These are phyloP conservation scores for Eutypella sp. DNA, from an alignment of 2,329 filamentous ascomycete genomes.

Conservation along the genomic window DNA sequence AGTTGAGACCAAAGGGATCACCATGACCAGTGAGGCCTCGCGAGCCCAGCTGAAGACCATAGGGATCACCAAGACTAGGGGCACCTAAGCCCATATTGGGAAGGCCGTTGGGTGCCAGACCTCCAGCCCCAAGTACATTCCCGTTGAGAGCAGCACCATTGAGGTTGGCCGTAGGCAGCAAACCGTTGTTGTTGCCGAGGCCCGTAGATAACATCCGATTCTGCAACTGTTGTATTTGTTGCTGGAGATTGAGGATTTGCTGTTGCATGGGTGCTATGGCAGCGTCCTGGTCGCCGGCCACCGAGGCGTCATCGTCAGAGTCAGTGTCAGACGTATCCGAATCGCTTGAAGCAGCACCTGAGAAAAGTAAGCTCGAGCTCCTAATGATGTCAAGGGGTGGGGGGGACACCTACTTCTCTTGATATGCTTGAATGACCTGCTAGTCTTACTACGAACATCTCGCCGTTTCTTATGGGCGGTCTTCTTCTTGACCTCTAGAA, in stretches of 20 bases:
- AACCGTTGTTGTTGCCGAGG: not conserved
- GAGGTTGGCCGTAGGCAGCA: not conserved
- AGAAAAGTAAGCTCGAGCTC: too few species aligned
- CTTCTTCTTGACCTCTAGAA: not conserved
- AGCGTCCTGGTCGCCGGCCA: conserved; percentile 11
- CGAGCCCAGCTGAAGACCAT: too few species aligned
- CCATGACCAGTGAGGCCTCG: conserved; percentile 1
- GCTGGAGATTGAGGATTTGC: conserved; percentile 19
- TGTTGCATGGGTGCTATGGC: conserved; percentile 11
- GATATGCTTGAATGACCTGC: conserved; percentile 8
- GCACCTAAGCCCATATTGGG: conserved; percentile 1
- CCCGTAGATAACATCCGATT: conserved; percentile 8
- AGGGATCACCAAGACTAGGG: not conserved
- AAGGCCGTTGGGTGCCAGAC: not conserved
- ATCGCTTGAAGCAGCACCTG: conserved; percentile 12
- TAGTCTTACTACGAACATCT: conserved; percentile 6
- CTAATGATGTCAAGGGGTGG: too few species aligned
- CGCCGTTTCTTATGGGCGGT: not conserved
- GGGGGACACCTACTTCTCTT: conserved; percentile 8
- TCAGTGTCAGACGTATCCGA: conserved; percentile 23
- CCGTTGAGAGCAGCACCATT: conserved; percentile 2
- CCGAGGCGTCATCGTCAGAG: conserved; percentile 12
- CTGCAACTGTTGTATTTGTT: conserved; percentile 20
- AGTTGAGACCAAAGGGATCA: not conserved
- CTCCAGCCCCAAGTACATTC: not conserved